A percentile compares a stretch with the other conserved stretches of the same genome.
phyloP scores from a whole-genome alignment of 805 yeast species.

The Starmerella vaccinii region DNA sequence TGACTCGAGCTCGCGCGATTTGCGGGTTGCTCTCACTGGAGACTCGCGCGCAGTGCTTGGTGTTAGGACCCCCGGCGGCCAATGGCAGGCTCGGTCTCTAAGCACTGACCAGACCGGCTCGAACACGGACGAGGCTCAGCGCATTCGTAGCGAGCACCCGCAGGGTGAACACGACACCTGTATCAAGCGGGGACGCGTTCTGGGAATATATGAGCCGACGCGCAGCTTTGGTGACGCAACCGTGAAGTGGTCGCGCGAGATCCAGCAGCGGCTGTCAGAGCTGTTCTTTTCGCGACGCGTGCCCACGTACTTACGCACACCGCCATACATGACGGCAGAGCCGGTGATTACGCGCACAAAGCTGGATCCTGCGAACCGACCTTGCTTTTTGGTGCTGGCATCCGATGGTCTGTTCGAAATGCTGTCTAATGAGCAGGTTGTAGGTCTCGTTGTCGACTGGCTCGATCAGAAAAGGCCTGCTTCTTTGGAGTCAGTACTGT shows the following conservation, averaged over 20 bases:
- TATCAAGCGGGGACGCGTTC: slow-evolving; percentile 71
- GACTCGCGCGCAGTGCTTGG: slow-evolving; percentile 91
- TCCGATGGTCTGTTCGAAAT: slow-evolving; percentile 91
- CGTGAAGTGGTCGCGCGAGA: slow-evolving; percentile 67
- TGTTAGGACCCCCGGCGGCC: slow-evolving; percentile 42
- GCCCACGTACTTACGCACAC: slow-evolving; percentile 65
- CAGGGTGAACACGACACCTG: slow-evolving; percentile 53
- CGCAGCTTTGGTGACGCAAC: slow-evolving; percentile 97
- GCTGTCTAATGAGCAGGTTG: slow-evolving; percentile 84
- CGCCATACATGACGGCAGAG: slow-evolving; percentile 96
- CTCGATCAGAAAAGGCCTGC: slow-evolving; percentile 57
- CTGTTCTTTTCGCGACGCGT: slow-evolving; percentile 67
- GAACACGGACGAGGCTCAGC: slow-evolving; percentile 72
- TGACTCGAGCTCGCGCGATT: slow-evolving; percentile 58
- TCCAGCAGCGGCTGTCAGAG: slow-evolving; percentile 63
- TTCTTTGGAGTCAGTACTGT: slow-evolving; percentile 20
- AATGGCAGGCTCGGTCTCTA: slow-evolving; percentile 81
- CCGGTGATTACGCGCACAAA: slow-evolving; percentile 82
- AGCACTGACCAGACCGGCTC: slow-evolving; percentile 92
- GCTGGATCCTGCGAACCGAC: slow-evolving; percentile 49
- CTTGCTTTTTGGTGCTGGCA: slow-evolving; percentile 83
- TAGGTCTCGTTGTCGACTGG: slow-evolving; percentile 89
- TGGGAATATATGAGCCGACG: slow-evolving; percentile 90
- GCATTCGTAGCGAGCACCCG: slow-evolving; percentile 82
- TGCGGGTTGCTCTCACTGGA: slow-evolving; percentile 91